Conservation (phyloP, 352 stramenopile genomes). For the Pilasporangium apinafurcum region DNA sequence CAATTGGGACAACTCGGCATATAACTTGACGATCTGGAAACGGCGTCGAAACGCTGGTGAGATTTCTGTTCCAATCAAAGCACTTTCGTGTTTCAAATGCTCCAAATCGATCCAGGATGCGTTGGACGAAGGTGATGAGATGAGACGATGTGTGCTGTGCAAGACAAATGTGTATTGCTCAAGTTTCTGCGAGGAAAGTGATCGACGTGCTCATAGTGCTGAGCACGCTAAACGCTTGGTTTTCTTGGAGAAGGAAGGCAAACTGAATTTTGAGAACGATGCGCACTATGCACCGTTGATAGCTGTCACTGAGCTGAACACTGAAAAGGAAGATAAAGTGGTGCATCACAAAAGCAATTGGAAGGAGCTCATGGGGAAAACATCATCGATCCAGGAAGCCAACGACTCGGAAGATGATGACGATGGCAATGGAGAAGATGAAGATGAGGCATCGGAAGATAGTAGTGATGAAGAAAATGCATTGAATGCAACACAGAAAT, state of each 20-base stretch:
- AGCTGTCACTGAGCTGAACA: constrained; percentile 23
- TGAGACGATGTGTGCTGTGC: constrained; percentile 65
- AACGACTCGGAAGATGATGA: background rate
- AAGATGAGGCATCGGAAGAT: too few species aligned
- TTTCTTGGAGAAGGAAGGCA: constrained; percentile 49
- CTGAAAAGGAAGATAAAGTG: constrained; percentile 14
- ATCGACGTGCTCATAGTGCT: constrained; percentile 34
- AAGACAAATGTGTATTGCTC: constrained; percentile 83
- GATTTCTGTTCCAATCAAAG: background rate
- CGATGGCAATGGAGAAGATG: constrained; percentile 1
- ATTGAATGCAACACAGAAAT: too few species aligned
- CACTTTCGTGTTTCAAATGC: constrained; percentile 40
- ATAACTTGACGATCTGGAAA: constrained; percentile 67
- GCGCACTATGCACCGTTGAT: constrained; percentile 49
- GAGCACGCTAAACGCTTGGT: constrained; percentile 68
- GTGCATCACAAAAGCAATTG: constrained; percentile 33
- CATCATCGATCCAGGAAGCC: too few species aligned
- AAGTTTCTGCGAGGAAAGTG: constrained; percentile 26
- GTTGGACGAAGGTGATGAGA: constrained; percentile 22
- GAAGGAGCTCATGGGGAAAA: constrained; percentile 26
- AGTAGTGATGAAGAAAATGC: too few species aligned
- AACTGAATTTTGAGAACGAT: constrained; percentile 58
- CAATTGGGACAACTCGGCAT: constrained; percentile 79
- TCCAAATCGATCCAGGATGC: constrained; percentile 28
- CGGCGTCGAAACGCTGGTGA: constrained; percentile 16